These are phyloP conservation scores for Platismatia glauca DNA, from an alignment of 495 filamentous ascomycete species.

Conservation along the genomic window DNA sequence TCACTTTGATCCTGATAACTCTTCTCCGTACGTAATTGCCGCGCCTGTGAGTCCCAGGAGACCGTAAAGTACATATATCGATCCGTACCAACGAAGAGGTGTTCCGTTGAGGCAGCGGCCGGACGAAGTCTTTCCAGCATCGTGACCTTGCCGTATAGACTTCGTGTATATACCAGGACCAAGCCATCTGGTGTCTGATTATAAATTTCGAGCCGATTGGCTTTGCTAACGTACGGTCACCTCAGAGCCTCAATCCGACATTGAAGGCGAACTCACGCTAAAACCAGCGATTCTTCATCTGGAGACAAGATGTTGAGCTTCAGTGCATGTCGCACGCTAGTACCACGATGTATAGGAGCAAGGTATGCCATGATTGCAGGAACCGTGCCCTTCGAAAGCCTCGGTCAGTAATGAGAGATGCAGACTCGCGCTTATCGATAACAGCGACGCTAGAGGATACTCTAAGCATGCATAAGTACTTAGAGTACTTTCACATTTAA, in stretches of 20 bases:
- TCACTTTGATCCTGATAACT: slow-evolving; percentile 65
- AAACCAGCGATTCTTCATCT: slow-evolving; percentile 70
- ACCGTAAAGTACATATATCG: slow-evolving; percentile 83
- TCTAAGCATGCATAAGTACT: slow-evolving; percentile 16
- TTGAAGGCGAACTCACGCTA: slow-evolving; percentile 59
- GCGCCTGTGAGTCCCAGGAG: slow-evolving; percentile 62
- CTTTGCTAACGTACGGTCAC: slow-evolving; percentile 50
- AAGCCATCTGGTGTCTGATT: slow-evolving; percentile 50
- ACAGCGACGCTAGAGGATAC: slow-evolving; percentile 6
- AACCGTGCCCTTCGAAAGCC: not conserved
- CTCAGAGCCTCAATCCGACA: not conserved
- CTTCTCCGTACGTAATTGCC: slow-evolving; percentile 57
- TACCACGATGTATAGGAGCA: slow-evolving; percentile 85
- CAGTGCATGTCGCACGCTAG: slow-evolving; percentile 79
- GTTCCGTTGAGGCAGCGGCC: slow-evolving; percentile 60
- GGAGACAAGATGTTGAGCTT: slow-evolving; percentile 64
- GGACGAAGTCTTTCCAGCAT: slow-evolving; percentile 80
- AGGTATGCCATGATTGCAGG: slow-evolving; percentile 71
- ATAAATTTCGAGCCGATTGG: slow-evolving; percentile 88
- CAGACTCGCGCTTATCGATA: slow-evolving; percentile 11
- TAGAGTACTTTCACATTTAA: no score
- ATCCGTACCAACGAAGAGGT: slow-evolving; percentile 89
- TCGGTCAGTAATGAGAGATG: not conserved
- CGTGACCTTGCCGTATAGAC: slow-evolving; percentile 72
- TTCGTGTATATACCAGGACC: slow-evolving; percentile 50